Base-by-base conservation (phyloP, 805 yeast genomes). In the Pichia nakasei region DNA sequence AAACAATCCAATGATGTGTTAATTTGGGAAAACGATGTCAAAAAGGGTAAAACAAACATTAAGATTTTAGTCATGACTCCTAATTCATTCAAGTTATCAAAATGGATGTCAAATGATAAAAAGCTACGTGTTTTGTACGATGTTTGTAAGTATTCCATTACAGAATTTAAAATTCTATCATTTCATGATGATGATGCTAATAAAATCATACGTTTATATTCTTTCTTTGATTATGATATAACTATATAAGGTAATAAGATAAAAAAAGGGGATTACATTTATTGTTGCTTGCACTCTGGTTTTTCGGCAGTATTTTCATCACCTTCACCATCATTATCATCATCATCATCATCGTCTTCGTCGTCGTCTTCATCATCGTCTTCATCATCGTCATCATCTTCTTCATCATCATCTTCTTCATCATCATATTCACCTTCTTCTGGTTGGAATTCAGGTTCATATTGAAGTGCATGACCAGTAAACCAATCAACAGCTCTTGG, bases 401-500 rank as follows among this genome's bases (percentile, higher is more conserved):
- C 85, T 7, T 69, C 79, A 3, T 68, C 79, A 12, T 74, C 80
- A 4, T 73, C 82, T 3, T 72, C 82, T 19, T 69, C 77, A 17
- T 75, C 85, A 9, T 73, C 87, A 13, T 75, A 78, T 20, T 70
- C 76, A 35, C 68, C 81, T 17, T 73, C 79, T 19, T 74, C 79
- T 3, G 71, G 82, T 3, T 72, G 80, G 20, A 69, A 76, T 22
- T 75, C 85, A 12, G 75, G 85, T 17, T 76, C 78, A 59, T 76
- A 85, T 45, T 85, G 95, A 47, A 91, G 74, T 21, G 98, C 98
- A 52, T 87, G 87, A 39, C 98, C 98, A 9, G 98, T 91, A 65
- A 88, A 93, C 97, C 98, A 93, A 64, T 91, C 97, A 57, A 93
- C 76, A 42, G 97, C 97, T 61, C 96, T 80, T 50, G 97, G 97